Evolutionary conservation across 495 filamentous ascomycete species (phyloP).

Genomic region (Penicillium pancosmium): DNA sequence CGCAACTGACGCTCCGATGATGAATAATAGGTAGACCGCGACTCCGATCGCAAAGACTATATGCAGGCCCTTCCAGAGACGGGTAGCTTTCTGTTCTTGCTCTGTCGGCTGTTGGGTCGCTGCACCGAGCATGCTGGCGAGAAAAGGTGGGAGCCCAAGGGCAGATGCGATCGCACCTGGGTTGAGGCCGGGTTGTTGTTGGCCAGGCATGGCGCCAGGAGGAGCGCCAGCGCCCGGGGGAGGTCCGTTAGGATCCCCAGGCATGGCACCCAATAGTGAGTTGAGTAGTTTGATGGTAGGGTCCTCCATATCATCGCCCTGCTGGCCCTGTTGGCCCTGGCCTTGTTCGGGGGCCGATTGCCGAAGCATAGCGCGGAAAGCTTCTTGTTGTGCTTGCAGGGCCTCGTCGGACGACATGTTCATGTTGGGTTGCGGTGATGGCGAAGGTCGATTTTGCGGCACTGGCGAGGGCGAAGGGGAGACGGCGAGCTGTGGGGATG

Average conservation of each 20-base stretch:
- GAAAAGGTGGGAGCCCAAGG: slow-evolving; percentile 48
- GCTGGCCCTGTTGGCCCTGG: slow-evolving; percentile 35
- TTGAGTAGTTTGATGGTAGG: slow-evolving; percentile 64
- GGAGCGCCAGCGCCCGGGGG: background rate
- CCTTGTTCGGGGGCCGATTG: slow-evolving; percentile 34
- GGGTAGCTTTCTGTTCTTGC: slow-evolving; percentile 47
- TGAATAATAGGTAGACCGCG: slow-evolving; percentile 65
- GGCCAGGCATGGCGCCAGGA: slow-evolving; percentile 28
- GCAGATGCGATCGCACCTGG: slow-evolving; percentile 37
- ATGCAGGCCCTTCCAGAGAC: slow-evolving; percentile 78
- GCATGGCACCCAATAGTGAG: slow-evolving; percentile 57
- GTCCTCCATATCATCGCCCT: slow-evolving; percentile 50
- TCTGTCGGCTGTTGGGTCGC: slow-evolving; percentile 35
- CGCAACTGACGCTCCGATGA: slow-evolving; percentile 40
- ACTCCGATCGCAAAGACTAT: slow-evolving; percentile 70
- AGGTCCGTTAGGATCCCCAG: slow-evolving; percentile 32
- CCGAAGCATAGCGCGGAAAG: slow-evolving; percentile 47
- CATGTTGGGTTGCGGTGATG: slow-evolving; percentile 23
- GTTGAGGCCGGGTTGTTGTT: slow-evolving; percentile 25
- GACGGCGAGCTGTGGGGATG: slow-evolving; percentile 32
- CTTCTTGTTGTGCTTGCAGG: slow-evolving; percentile 46
- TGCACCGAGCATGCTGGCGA: slow-evolving; percentile 43
- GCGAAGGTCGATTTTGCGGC: slow-evolving; percentile 23
- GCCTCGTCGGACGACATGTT: slow-evolving; percentile 22
- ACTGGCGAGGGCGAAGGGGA: slow-evolving; percentile 36